Evolutionary conservation across 1,284 basidiomycete genomes (phyloP).

Genomic region (Malassezia equina): DNA sequence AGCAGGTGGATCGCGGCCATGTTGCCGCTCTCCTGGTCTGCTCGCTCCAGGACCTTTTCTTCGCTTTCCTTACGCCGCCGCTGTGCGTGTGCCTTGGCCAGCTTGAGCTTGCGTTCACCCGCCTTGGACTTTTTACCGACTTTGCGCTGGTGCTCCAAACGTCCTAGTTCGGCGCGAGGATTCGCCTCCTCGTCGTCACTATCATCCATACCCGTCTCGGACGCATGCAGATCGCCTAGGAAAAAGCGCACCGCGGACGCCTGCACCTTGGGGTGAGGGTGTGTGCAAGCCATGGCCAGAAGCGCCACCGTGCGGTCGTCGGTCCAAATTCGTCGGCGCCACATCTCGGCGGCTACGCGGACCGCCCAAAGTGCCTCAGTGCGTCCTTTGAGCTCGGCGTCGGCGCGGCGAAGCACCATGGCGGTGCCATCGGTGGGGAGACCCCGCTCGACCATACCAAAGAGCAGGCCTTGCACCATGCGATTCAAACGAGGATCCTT

Average conservation of each 20-base stretch:
- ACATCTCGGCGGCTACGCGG: slow-evolving; percentile 82
- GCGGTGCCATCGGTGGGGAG: slow-evolving; percentile 50
- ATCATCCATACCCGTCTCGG: slow-evolving; percentile 24
- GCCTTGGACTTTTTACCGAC: slow-evolving; percentile 43
- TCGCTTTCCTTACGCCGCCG: slow-evolving; percentile 28
- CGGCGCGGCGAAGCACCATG: slow-evolving; percentile 12
- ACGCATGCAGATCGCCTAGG: slow-evolving; percentile 56
- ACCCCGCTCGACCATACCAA: slow-evolving; percentile 86
- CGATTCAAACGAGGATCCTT: slow-evolving; percentile 95
- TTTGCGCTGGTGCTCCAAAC: slow-evolving; percentile 39
- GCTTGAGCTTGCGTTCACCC: slow-evolving; percentile 40
- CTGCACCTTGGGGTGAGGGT: slow-evolving; percentile 88
- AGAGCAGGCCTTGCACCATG: slow-evolving; percentile 89
- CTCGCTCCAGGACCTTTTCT: slow-evolving; percentile 28
- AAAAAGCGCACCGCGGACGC: slow-evolving; percentile 96
- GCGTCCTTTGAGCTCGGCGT: slow-evolving; percentile 53
- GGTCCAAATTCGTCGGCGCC: slow-evolving; percentile 87
- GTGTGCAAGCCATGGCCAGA: slow-evolving; percentile 80
- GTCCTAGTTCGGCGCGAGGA: slow-evolving; percentile 26
- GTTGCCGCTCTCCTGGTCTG: slow-evolving; percentile 54
- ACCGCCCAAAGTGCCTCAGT: slow-evolving; percentile 93
- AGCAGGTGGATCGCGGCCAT: slow-evolving; percentile 88
- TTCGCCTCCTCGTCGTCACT: slow-evolving; percentile 23
- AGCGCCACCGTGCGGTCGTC: slow-evolving; percentile 91
- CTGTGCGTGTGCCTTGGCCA: slow-evolving; percentile 32